Conservation (phyloP, 306 rosid species). For the Hippophae tibetana region DNA sequence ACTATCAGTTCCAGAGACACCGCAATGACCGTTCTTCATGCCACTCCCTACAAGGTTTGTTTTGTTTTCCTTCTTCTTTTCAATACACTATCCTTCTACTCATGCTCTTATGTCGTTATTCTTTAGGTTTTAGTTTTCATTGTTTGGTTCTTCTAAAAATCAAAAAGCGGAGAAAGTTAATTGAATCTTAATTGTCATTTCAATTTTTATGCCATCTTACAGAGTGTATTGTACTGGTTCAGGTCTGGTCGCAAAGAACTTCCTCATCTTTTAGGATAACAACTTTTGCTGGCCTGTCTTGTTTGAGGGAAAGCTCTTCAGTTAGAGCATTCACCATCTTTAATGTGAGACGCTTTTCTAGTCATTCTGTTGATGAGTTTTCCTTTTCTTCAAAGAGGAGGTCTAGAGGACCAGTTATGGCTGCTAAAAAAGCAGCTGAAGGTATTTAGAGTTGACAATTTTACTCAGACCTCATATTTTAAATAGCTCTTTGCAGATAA, state of each 20-base stretch:
- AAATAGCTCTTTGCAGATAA: neutral
- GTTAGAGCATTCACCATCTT: constrained; percentile 33
- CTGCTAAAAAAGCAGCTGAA: constrained; percentile 70
- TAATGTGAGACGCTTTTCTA: constrained; percentile 29
- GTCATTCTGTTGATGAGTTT: constrained; percentile 34
- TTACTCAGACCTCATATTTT: constrained; percentile 5
- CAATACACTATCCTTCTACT: neutral
- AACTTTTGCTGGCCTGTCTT: constrained; percentile 33
- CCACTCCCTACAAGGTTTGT: constrained; percentile 57
- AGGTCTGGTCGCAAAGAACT: constrained; percentile 56
- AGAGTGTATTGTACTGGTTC: constrained; percentile 14
- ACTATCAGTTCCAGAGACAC: constrained; percentile 35
- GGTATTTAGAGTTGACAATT: constrained; percentile 31
- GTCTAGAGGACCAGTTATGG: constrained; percentile 86
- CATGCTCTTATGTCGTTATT: neutral
- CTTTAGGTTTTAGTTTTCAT: neutral
- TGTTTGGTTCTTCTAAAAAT: neutral
- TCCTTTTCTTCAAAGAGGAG: constrained; percentile 65
- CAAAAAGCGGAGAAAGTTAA: too few species aligned
- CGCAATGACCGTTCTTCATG: constrained; percentile 37
- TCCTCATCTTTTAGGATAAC: constrained; percentile 41
- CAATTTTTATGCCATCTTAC: constrained; percentile 5
- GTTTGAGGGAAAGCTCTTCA: constrained; percentile 41
- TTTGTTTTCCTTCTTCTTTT: neutral
- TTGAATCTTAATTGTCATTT: neutral